Base-by-base conservation (phyloP, 2,329 filamentous ascomycete species). In the Cladorrhinum sp. region DNA sequence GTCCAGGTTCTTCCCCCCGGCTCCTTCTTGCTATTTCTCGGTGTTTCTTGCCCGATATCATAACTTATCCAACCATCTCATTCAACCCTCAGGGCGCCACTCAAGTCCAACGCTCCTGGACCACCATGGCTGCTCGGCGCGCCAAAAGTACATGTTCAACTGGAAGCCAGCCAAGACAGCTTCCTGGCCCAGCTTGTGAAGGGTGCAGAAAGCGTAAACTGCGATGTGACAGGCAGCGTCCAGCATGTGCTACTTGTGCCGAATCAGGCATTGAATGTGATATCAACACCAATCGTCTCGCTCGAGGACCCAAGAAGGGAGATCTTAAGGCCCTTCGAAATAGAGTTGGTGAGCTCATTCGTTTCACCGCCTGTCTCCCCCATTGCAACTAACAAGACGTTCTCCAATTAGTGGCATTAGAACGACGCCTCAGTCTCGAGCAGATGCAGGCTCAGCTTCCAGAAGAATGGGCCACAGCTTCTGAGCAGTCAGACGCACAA, bases 291-390 rank as follows among this genome's bases (percentile, higher is more conserved):
- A 64, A 65, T 28, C 63, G 67, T 6, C 65, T 65, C 14, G 64
- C 67, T 1, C 57, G 68, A 8, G 68, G 68, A 0, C 68, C 67
- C 8, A 70, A 69, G 59, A 69, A 68, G 52, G 68, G 68, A 14
- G 65, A 69, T 21, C 62, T 70, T 42, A 69, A 66, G 28, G 64
- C 61, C 1, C 60, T 70, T 7, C 63, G 64, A 51, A 68, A 61
- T 39, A 64, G 66, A 16, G 66, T 70, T 21, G 66, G 68, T 68
- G 33, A 55, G 62, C 57, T 36, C 10, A 39, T 24, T 24, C 28
- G 28, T 30, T 20, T 52, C 42, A 51, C n/a, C 39, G 33, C 36
- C 42, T 49, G 20, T 49, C 21, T 21, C 36, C 50, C 23, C 36
- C 50, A 39, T n/a, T 53, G 26, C 21, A 58, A 18, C 36, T 54